Base-by-base conservation (phyloP, 495 filamentous ascomycete genomes). In the Cudoniella acicularis region DNA sequence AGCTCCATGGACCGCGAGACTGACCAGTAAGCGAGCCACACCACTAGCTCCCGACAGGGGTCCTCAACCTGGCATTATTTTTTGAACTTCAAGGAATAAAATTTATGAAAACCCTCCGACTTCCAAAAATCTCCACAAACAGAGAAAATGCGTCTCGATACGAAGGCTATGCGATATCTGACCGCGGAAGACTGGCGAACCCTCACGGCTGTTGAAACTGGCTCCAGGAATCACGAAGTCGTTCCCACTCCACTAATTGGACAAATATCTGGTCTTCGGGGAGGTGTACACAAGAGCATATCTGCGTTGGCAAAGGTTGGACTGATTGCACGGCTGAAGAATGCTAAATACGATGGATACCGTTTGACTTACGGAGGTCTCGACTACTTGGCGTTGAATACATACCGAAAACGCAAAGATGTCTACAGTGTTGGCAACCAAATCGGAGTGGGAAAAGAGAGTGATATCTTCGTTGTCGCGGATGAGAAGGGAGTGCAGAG, bases 261-360 rank as follows among this genome's bases (percentile, higher is more conserved):
- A 49, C 86, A 91, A 68, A 79, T 97, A 17, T 84, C 92, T 1
- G 85, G 89, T 47, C 82, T 98, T 30, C 84, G 88, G 48, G 88
- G 89, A 62, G 89, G 89, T 62, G 91, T 96, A n/a, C 87, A 92
- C 72, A 87, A 83, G 65, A 82, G 83, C 65, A 97, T 99, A 63
- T 94, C 92, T 26, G 86, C 80, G 50, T 83, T 99, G 41, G 94
- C 94, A 60, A 98, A 98, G 71, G 86, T 81, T n/a, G 90, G 89
- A 60, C 76, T 99, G 54, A 95, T 99, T 63, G 92, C 88, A 16
- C 88, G 88, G 63, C 83, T 95, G 61, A 96, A 96, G 75, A 96
- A 98, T 74, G 89, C 92, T 48, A 92, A 90, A 73, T 98, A 99
- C 72, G 94, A 99, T 70, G 94, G 94, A 53, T 99, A 99, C 77